These are phyloP conservation scores for Didymella exigua DNA, from an alignment of 2,329 filamentous ascomycete genomes.

Conservation along the genomic window DNA sequence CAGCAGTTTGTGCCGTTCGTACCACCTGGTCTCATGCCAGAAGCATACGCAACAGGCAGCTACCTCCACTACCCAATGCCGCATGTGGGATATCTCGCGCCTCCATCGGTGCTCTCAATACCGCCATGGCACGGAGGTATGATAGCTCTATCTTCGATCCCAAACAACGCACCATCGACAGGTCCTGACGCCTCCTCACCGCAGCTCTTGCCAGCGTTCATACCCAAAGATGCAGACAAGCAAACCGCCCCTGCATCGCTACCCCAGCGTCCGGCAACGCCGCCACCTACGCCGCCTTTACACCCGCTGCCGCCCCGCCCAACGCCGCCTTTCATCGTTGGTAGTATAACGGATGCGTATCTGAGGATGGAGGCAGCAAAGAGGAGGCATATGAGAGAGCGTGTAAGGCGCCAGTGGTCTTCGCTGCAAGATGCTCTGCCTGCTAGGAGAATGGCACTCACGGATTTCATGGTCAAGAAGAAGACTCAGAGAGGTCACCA, in stretches of 20 bases:
- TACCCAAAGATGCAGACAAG: background rate
- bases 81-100: background rate
- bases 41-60: background rate
- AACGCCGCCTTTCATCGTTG: conserved; percentile 1
- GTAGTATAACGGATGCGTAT: conserved; percentile 5
- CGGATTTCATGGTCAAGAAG: conserved; percentile 4
- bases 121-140: background rate
- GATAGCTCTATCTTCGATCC: background rate
- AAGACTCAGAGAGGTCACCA: background rate
- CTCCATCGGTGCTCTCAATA: background rate
- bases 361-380: conserved; percentile 7
- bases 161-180: background rate
- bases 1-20: background rate
- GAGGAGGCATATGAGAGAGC: background rate
- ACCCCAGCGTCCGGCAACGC: background rate
- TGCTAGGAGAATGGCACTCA: conserved; percentile 1
- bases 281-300: background rate
- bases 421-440: background rate
- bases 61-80: background rate
- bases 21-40: background rate
- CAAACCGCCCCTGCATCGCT: background rate
- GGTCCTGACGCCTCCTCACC: background rate
- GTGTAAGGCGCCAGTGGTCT: background rate
- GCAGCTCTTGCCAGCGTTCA: background rate
- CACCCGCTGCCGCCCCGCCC: background rate